A percentile compares a stretch with the other conserved stretches of the same genome.
phyloP scores from a whole-genome alignment of 371 early-diverging fungal genomes.

The Lichtheimia ornata region DNA sequence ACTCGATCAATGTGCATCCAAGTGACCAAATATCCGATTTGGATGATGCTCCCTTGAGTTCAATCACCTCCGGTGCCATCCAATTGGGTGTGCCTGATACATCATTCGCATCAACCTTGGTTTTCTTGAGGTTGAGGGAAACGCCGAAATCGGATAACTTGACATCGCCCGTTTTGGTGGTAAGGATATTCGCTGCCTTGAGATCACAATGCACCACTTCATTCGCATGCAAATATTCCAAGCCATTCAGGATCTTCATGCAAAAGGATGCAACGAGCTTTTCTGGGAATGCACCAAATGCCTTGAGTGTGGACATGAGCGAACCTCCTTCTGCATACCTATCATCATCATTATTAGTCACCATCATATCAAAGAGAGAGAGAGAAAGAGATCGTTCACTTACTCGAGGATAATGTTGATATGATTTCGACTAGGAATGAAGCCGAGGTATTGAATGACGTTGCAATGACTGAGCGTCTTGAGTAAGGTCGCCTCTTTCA shows the following conservation, averaged over 20 bases:
- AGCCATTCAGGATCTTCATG: conserved; percentile 88
- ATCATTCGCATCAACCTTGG: conserved; percentile 63
- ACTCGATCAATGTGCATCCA: conserved; percentile 87
- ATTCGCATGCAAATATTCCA: conserved; percentile 90
- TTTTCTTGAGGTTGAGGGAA: conserved; percentile 74
- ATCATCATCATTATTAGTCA: neutral
- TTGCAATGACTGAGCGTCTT: conserved; percentile 75
- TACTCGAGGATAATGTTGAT: conserved; percentile 85
- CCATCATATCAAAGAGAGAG: neutral
- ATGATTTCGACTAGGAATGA: conserved; percentile 66
- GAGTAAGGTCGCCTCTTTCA: conserved; percentile 72
- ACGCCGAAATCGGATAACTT: conserved; percentile 96
- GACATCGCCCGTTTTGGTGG: conserved; percentile 90
- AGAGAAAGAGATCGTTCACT: neutral
- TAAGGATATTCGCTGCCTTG: conserved; percentile 94
- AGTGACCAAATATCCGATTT: conserved; percentile 93
- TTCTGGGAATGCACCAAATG: conserved; percentile 93
- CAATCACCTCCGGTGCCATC: conserved; percentile 98
- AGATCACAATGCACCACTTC: conserved; percentile 93
- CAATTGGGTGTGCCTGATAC: conserved; percentile 95
- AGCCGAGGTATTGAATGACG: conserved; percentile 85
- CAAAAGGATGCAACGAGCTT: conserved; percentile 88
- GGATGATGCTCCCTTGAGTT: conserved; percentile 76
- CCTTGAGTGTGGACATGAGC: conserved; percentile 79
- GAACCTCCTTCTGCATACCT: conserved; percentile 92